Evolutionary conservation across 2,329 filamentous ascomycete genomes (phyloP).

Genomic region (Aspergillus quadrilineatus): DNA sequence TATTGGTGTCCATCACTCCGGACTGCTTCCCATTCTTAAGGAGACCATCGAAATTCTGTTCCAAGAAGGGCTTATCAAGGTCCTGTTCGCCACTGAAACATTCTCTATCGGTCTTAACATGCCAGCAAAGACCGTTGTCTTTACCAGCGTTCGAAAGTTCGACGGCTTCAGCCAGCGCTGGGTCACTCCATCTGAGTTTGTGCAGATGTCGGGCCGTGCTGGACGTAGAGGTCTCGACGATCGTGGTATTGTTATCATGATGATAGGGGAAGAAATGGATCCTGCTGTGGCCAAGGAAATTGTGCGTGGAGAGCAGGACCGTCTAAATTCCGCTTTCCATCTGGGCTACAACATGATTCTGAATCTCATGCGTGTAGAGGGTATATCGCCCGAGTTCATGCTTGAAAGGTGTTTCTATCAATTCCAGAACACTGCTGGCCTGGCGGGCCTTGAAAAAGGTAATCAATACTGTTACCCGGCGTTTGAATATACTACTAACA

Average conservation of each 20-base stretch:
- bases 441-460: constrained; percentile 75
- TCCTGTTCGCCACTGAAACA: constrained; percentile 95
- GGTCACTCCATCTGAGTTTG: constrained; percentile 91
- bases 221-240: constrained; percentile 96
- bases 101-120: constrained; percentile 99
- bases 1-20: constrained; percentile 96
- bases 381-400: constrained; percentile 99
- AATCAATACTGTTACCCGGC: constrained; percentile 16
- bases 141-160: constrained; percentile 93
- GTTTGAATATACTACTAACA: constrained; percentile 25
- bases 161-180: constrained; percentile 79
- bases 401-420: constrained; percentile 97
- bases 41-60: constrained; percentile 99
- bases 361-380: constrained; percentile 94
- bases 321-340: constrained; percentile 95
- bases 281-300: constrained; percentile 91
- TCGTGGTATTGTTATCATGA: constrained; percentile 98
- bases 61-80: constrained; percentile 96
- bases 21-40: constrained; percentile 90
- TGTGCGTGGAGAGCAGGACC: constrained; percentile 93
- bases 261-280: constrained; percentile 96
- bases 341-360: constrained; percentile 99
- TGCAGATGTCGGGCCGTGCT: constrained; percentile 97
- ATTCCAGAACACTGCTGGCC: constrained; percentile 91
- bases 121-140: constrained; percentile 99